Evolutionary conservation across 176 grass and related monocot genomes (phyloP), one percentile per base, ranked within the genome.

Genomic region (Puccinellia tenuiflora): DNA sequence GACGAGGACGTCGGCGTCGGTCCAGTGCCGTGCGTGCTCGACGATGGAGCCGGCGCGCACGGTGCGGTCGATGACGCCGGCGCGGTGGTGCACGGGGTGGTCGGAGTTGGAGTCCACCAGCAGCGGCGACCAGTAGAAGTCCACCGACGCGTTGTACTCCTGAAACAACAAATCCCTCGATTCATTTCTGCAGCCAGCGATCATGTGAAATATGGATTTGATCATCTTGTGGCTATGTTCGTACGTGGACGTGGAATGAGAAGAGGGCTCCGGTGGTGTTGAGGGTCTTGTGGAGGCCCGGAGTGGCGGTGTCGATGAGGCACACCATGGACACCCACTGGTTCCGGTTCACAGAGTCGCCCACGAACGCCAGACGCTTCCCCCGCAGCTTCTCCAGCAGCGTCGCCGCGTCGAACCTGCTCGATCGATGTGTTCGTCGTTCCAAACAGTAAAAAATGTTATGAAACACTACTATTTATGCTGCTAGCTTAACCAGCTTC

Each of bases 81-180:
- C n/a, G 5, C 76, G 83, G 84, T 97, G 95, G 74, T 53, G 81
- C 38, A 91, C 75, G 0, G 90, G 92, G 72, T 97, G 67, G 82
- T 97, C 92, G 6, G 95, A 91, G 76, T 97, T 97, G 11, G 92
- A 97, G 46, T 97, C 90, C 33, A 97, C 90, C 62, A 97, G 87
- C 60, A 94, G 82, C 54, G 95, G 90, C 24, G 92, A 86, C 95
- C 95, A 97, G 79, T 94, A 94, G 77, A 92, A 97, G 8, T 97
- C 92, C n/a, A 97, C 83, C 1, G 95, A 91, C 54, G 86, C 86
- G 46, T 94, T 94, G 57, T 91, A 88, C 83, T 97, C 90, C 90
- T 92, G 54, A 51, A 43, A 48, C 9, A 24, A n/a, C n/a, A n/a
- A n/a, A 7, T 21, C 2, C 53, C 0, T 85, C 29, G 31, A 66